phyloP scores from a whole-genome alignment of 1,284 basidiomycete genomes.

The Baeospora myosura region DNA sequence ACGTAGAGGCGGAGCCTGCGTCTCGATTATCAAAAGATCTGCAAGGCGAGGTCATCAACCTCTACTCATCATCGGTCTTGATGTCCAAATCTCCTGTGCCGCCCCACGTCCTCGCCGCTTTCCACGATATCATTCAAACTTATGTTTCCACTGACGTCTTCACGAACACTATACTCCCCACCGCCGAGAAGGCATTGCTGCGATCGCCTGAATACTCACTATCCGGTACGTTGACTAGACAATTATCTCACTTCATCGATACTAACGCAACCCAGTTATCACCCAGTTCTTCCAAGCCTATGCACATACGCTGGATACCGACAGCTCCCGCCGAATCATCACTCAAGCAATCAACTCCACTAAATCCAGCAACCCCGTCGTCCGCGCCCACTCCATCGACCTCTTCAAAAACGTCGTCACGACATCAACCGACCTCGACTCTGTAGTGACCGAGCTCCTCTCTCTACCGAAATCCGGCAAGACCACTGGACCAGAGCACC shows the following conservation, averaged over 20 bases:
- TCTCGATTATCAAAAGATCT: constrained; percentile 32
- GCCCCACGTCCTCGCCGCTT: constrained; percentile 38
- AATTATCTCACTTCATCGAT: constrained; percentile 1
- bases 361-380: constrained; percentile 70
- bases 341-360: constrained; percentile 60
- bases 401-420: constrained; percentile 56
- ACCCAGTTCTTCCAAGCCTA: constrained; percentile 53
- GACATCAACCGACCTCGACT: constrained; percentile 16
- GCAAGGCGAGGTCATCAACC: constrained; percentile 45
- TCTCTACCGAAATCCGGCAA: constrained; percentile 74
- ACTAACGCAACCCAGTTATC: constrained; percentile 32
- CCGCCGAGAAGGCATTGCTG: constrained; percentile 66
- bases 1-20: constrained; percentile 35
- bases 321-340: constrained; percentile 58
- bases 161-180: constrained; percentile 44
- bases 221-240: constrained; percentile 34
- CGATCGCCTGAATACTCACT: constrained; percentile 70
- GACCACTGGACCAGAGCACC: constrained; percentile 80
- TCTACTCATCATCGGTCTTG: constrained; percentile 46
- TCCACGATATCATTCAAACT: constrained; percentile 55
- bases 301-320: constrained; percentile 41
- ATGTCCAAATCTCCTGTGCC: constrained; percentile 51
- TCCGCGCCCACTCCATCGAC: constrained; percentile 50
- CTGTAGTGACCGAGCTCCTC: constrained; percentile 59
- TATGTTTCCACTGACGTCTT: constrained; percentile 49